Conservation (phyloP, 306 rosid species). For the Fragaria nilgerrensis region DNA sequence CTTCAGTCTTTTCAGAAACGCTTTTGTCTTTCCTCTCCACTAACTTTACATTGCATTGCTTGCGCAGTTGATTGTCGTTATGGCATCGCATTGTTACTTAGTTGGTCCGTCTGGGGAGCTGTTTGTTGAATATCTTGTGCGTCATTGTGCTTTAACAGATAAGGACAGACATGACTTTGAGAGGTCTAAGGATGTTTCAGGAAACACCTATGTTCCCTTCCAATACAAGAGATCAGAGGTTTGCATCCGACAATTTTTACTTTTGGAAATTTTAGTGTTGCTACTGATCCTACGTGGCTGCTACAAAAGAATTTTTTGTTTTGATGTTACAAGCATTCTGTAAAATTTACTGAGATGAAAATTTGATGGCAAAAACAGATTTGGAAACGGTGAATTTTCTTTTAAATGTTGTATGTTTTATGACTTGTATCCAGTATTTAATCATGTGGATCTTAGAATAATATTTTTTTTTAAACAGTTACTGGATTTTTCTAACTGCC, state of each 20-base stretch:
- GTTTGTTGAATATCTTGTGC: constrained; percentile 85
- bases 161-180: constrained; percentile 45
- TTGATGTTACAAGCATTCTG: constrained; percentile 8
- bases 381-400: background rate
- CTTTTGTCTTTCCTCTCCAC: constrained; percentile 9
- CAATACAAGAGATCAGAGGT: constrained; percentile 78
- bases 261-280: constrained; percentile 5
- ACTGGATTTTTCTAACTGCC: background rate
- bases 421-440: background rate
- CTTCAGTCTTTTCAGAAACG: constrained; percentile 5
- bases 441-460: background rate
- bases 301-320: background rate
- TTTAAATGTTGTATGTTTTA: background rate
- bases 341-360: background rate
- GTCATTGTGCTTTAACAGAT: constrained; percentile 75
- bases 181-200: constrained; percentile 41
- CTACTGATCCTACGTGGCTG: constrained; percentile 7
- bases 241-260: constrained; percentile 13
- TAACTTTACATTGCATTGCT: constrained; percentile 14
- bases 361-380: background rate
- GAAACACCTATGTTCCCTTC: constrained; percentile 37
- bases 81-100: constrained; percentile 98
- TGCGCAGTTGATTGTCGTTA: constrained; percentile 84
- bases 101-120: constrained; percentile 90
- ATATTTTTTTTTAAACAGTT: no score